Evolutionary conservation across 371 early-diverging fungal species (phyloP).

Genomic region (Vairimorpha necatrix): DNA sequence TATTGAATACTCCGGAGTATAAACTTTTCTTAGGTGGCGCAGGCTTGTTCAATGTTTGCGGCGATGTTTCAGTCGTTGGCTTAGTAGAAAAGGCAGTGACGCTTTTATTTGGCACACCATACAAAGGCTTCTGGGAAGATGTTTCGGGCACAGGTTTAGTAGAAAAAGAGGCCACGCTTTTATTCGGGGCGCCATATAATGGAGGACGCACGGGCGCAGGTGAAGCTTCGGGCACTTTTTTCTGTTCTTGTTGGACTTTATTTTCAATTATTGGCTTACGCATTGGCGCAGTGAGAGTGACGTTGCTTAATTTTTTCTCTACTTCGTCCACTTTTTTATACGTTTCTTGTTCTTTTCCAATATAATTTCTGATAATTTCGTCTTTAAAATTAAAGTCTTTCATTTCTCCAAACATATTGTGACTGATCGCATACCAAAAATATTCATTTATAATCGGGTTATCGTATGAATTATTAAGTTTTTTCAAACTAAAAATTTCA

Average conservation of each 20-base stretch:
- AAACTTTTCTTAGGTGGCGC: background rate
- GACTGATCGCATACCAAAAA: constrained; percentile 28
- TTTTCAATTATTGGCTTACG: background rate
- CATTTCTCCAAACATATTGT: background rate
- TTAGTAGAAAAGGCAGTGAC: background rate
- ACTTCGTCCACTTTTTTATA: background rate
- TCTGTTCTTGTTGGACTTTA: background rate
- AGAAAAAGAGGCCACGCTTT: background rate
- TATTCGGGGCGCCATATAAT: background rate
- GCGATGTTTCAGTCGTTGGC: background rate
- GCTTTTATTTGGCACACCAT: background rate
- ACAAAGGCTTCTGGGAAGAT: background rate
- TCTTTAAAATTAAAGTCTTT: constrained; percentile 2
- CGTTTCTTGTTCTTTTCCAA: background rate
- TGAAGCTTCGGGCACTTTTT: background rate
- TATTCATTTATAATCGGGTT: constrained; percentile 23
- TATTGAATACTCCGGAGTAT: background rate
- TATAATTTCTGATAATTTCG: background rate
- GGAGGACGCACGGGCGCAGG: too few species aligned
- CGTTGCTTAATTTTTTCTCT: background rate
- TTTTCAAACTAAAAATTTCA: background rate
- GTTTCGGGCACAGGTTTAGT: background rate
- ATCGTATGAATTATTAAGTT: constrained; percentile 7
- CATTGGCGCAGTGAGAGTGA: background rate
- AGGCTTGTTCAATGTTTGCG: background rate